Percentiles rank a stretch among this genome's conserved stretches.
phyloP scores from a whole-genome alignment of 371 early-diverging fungal genomes.

The Haplosporangium sp. region DNA sequence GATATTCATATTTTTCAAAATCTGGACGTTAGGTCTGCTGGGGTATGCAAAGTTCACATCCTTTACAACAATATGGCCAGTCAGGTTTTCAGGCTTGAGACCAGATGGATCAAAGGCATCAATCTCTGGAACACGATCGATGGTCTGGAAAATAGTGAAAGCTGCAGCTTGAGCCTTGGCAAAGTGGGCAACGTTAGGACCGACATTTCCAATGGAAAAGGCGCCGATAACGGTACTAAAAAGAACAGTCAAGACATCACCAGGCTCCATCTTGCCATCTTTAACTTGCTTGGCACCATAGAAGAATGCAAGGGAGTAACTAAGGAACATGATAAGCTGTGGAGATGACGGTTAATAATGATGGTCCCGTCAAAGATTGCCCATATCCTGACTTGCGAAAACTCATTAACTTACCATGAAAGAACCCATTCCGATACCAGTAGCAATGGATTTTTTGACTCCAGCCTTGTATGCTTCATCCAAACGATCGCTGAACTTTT shows the following conservation, averaged over 20 bases:
- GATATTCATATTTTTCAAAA: constrained; percentile 71
- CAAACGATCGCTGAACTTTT: constrained; percentile 69
- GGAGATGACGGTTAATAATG: not conserved
- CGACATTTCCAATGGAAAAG: constrained; percentile 45
- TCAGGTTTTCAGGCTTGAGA: constrained; percentile 57
- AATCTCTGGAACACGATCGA: constrained; percentile 81
- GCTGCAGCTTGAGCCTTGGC: constrained; percentile 76
- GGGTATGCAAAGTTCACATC: constrained; percentile 83
- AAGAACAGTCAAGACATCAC: constrained; percentile 73
- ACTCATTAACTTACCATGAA: constrained; percentile 59
- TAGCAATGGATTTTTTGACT: constrained; percentile 62
- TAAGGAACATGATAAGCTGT: constrained; percentile 65
- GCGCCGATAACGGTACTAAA: constrained; percentile 76
- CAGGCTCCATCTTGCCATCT: constrained; percentile 60
- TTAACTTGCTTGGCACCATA: constrained; percentile 75
- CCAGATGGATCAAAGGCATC: constrained; percentile 71
- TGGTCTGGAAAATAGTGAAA: constrained; percentile 75
- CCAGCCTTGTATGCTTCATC: constrained; percentile 68
- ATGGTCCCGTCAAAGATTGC: no score
- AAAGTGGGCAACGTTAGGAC: constrained; percentile 57
- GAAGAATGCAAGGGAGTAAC: constrained; percentile 85
- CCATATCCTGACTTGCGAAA: no score
- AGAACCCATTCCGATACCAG: constrained; percentile 71
- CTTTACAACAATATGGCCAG: constrained; percentile 78
- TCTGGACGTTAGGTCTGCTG: constrained; percentile 77